Base-by-base conservation (phyloP, 1,284 basidiomycete genomes). In the Fomitopsis schrenkii region DNA sequence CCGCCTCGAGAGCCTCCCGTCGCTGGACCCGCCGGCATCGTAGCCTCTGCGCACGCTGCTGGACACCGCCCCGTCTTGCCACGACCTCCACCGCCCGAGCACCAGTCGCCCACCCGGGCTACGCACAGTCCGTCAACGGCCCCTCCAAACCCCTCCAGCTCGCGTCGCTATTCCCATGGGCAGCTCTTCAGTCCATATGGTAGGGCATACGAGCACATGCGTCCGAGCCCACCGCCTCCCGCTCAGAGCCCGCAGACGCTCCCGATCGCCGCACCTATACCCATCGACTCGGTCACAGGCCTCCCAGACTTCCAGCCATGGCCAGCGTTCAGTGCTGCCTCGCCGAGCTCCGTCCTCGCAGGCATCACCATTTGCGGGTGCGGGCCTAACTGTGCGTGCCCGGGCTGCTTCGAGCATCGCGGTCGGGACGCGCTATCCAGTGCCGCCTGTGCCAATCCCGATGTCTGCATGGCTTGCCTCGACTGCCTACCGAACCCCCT, bases 101-200 rank as follows among this genome's bases (percentile, higher is more conserved):
- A 70, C 59, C 61, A 79, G 71, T 59, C 80, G 74, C 68, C 68
- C 3, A 64, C 70, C 9, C 64, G 67, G 4, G 62, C 66, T 35
- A 58, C 60, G 46, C 69, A 69, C 56, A 64, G 64, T 58, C 62
- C 70, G 42, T 67, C 66, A 44, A 41, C 40, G 57, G 53, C 62
- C 59, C 5, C 50, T 62, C 10, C 52, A 9, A 56, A 41, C 48
- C 53, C 45, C 50, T 57, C 53, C 50, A 45, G 46, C 7, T 12
- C 48, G 6, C 68, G 67, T 17, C 60, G 59, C 67, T 80, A 81
- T 65, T 38, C 41, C 4, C 52, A 59, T 26, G 72, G 72, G 42
- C 80, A 82, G 58, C 75, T 76, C 58, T 87, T 77, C 69, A 86
- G 84, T 58, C 88, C 88, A 0, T 90, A 89, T 62, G 79, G 81